These are phyloP conservation scores for Rehmannia glutinosa DNA, from an alignment of 257 asterid genomes.

Conservation along the genomic window DNA sequence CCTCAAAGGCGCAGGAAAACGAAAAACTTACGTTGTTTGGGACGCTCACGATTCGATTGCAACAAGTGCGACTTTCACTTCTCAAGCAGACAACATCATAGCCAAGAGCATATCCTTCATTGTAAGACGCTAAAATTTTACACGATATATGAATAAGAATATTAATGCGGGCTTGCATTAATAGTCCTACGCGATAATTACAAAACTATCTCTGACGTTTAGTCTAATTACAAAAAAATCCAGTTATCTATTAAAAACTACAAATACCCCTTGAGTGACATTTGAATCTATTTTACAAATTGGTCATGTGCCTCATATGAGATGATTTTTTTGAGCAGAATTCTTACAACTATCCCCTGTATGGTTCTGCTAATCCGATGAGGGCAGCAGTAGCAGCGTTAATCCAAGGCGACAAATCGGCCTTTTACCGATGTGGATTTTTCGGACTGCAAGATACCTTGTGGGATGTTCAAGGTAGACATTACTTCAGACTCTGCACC, in stretches of 20 bases:
- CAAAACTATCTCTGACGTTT: too few species aligned
- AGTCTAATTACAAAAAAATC: too few species aligned
- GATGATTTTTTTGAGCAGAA: conserved; percentile 31
- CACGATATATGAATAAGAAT: background rate
- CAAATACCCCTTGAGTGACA: too few species aligned
- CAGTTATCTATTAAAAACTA: too few species aligned
- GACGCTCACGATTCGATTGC: conserved; percentile 28
- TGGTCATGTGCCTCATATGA: too few species aligned
- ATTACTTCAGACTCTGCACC: conserved; percentile 47
- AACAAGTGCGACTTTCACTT: conserved; percentile 49
- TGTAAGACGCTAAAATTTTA: conserved; percentile 23
- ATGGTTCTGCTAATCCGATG: conserved; percentile 17
- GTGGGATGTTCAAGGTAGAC: conserved; percentile 72
- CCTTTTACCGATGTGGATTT: conserved; percentile 46
- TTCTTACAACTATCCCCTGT: conserved; percentile 49
- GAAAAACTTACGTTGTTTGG: conserved; percentile 35
- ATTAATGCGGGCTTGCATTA: background rate
- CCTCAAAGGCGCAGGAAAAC: conserved; percentile 40
- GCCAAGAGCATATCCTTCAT: conserved; percentile 43
- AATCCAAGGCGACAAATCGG: conserved; percentile 56
- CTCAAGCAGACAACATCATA: conserved; percentile 45
- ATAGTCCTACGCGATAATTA: too few species aligned
- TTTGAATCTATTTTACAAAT: too few species aligned
- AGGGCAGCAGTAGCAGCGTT: conserved; percentile 44
- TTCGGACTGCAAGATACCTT: conserved; percentile 66